phyloP scores from a whole-genome alignment of 768 basidiomycete genomes.

The Xerocomus spinulosus region DNA sequence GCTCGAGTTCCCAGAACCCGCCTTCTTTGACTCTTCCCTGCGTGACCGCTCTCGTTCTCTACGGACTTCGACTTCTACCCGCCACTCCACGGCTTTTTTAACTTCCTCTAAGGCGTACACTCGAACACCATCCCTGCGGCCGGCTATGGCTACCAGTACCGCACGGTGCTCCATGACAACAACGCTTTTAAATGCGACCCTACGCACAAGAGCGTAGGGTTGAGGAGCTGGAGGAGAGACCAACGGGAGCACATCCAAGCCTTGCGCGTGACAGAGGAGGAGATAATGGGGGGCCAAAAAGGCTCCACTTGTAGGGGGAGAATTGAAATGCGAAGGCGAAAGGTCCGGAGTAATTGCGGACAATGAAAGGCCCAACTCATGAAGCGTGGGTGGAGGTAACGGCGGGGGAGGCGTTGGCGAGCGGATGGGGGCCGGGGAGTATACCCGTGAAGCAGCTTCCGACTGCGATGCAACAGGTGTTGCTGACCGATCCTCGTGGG shows the following conservation, averaged over 20 bases:
- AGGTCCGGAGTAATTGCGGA: constrained; percentile 63
- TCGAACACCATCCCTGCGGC: constrained; percentile 78
- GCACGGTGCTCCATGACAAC: constrained; percentile 91
- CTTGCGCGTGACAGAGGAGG: constrained; percentile 80
- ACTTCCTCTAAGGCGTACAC: constrained; percentile 88
- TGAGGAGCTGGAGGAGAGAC: constrained; percentile 67
- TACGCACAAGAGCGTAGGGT: constrained; percentile 77
- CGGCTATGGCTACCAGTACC: constrained; percentile 86
- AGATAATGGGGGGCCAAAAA: constrained; percentile 80
- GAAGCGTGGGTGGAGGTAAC: constrained; percentile 64
- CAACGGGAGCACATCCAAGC: constrained; percentile 80
- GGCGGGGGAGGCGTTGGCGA: constrained; percentile 67
- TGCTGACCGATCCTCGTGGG: constrained; percentile 33
- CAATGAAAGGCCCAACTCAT: constrained; percentile 71
- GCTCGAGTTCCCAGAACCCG: constrained; percentile 34
- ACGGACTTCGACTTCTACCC: constrained; percentile 73
- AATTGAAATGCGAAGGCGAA: constrained; percentile 71
- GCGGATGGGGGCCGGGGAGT: constrained; percentile 52
- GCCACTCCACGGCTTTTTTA: constrained; percentile 82
- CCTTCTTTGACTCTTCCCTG: constrained; percentile 61
- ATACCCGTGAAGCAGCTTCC: constrained; percentile 42
- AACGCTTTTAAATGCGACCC: constrained; percentile 80
- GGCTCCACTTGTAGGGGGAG: constrained; percentile 72
- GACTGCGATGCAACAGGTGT: constrained; percentile 28
- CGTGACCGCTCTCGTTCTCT: constrained; percentile 71